Evolutionary conservation across 805 yeast species (phyloP).

Genomic region (Cyberlindnera euphorbiiphila): DNA sequence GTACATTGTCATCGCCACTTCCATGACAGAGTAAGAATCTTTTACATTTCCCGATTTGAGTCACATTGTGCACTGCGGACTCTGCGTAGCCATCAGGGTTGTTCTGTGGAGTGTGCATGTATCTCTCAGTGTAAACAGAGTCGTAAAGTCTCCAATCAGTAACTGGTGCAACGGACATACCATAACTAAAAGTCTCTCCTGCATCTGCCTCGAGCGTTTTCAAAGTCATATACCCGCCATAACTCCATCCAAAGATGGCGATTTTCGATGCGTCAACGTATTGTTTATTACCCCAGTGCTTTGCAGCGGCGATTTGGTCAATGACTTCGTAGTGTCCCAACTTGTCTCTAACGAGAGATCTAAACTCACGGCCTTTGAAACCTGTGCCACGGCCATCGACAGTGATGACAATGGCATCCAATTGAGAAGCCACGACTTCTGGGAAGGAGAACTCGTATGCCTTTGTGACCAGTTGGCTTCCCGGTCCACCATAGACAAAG

Average conservation of each 20-base stretch:
- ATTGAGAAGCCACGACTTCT: slow-evolving; percentile 69
- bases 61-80: slow-evolving; percentile 54
- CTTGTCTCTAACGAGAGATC: slow-evolving; percentile 75
- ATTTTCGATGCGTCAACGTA: slow-evolving; percentile 67
- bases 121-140: slow-evolving; percentile 91
- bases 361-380: slow-evolving; percentile 71
- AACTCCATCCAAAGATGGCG: slow-evolving; percentile 98
- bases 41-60: slow-evolving; percentile 49
- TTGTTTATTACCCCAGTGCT: slow-evolving; percentile 53
- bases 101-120: slow-evolving; percentile 78
- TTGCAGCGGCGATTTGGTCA: slow-evolving; percentile 87
- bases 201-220: slow-evolving; percentile 82
- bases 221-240: slow-evolving; percentile 91
- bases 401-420: slow-evolving; percentile 83
- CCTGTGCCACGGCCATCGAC: slow-evolving; percentile 99
- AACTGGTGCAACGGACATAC: slow-evolving; percentile 96
- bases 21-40: slow-evolving; percentile 93
- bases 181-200: slow-evolving; percentile 74
- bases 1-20: slow-evolving; percentile 96
- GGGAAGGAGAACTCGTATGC: slow-evolving; percentile 62
- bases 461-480: slow-evolving; percentile 76
- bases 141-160: slow-evolving; percentile 93
- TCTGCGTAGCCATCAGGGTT: slow-evolving; percentile 60
- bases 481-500: slow-evolving; percentile 94
- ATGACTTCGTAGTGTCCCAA: slow-evolving; percentile 78